A percentile compares a stretch with the other conserved stretches of the same genome.
These are phyloP conservation scores for Oryza glaberrima DNA, from an alignment of 176 grass and related monocot genomes.

Conservation along the genomic window DNA sequence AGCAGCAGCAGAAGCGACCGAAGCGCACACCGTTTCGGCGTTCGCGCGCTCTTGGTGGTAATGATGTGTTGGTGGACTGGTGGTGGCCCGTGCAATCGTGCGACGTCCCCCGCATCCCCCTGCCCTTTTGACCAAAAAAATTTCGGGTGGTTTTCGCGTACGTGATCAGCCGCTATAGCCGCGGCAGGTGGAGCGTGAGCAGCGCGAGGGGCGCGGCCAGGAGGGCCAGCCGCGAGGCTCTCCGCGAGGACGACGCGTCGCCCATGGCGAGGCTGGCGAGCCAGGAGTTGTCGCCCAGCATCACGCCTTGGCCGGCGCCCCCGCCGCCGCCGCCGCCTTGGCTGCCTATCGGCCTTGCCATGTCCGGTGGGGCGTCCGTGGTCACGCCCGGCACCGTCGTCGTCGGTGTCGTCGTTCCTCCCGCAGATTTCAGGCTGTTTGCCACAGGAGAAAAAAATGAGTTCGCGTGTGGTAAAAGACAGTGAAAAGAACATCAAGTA, in stretches of 20 bases:
- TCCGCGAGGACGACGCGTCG: constrained; percentile 32
- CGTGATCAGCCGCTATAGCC: constrained; percentile 50
- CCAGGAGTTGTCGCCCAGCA: constrained; percentile 74
- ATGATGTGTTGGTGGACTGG: neutral
- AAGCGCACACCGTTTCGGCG: constrained; percentile 13
- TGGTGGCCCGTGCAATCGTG: constrained; percentile 26
- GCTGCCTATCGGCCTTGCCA: constrained; percentile 19
- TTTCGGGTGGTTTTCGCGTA: neutral
- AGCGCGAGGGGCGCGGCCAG: constrained; percentile 25
- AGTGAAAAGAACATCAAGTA: neutral
- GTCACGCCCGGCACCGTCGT: constrained; percentile 30
- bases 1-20: too few species aligned
- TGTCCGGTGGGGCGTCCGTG: constrained; percentile 22
- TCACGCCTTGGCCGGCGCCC: constrained; percentile 56
- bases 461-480: neutral
- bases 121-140: constrained; percentile 18
- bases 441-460: constrained; percentile 16
- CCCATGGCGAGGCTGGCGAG: constrained; percentile 82
- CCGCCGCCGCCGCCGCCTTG: constrained; percentile 8
- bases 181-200: constrained; percentile 34
- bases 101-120: neutral
- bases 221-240: neutral
- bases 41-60: constrained; percentile 14
- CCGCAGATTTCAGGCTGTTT: constrained; percentile 66
- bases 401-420: constrained; percentile 28